Conservation (phyloP, 495 filamentous ascomycete species). For the Chaetomium fimeti region DNA sequence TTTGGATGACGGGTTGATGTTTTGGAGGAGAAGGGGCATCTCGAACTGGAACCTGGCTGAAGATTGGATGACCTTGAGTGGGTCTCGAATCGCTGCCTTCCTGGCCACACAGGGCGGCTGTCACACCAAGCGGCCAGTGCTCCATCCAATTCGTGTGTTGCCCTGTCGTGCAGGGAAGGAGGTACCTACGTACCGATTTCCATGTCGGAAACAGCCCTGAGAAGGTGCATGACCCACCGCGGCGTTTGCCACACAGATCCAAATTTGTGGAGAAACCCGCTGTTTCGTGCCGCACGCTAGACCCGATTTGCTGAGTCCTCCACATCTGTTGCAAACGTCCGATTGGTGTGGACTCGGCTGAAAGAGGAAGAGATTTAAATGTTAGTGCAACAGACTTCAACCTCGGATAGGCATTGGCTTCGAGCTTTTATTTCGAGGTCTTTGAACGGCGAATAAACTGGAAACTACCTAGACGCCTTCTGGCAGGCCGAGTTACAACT, state of each 20-base stretch:
- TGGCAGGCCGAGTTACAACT: too few species aligned
- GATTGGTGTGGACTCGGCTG: slow-evolving; percentile 12
- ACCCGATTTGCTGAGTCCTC: background rate
- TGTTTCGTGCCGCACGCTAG: slow-evolving; percentile 18
- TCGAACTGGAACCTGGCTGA: slow-evolving; percentile 15
- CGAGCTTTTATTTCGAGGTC: background rate
- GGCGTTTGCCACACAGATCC: slow-evolving; percentile 14
- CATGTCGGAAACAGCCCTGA: slow-evolving; percentile 1
- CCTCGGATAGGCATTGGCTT: background rate
- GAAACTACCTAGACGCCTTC: too few species aligned
- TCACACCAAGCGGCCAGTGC: background rate
- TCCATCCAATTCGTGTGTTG: background rate
- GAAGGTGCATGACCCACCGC: background rate
- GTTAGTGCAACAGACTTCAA: slow-evolving; percentile 23
- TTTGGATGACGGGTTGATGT: slow-evolving; percentile 25
- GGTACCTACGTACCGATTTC: slow-evolving; percentile 4
- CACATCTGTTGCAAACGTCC: slow-evolving; percentile 13
- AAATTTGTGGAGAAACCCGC: background rate
- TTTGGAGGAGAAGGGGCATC: slow-evolving; percentile 26
- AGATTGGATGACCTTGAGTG: slow-evolving; percentile 36
- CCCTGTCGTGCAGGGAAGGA: background rate
- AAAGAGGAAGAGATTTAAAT: slow-evolving; percentile 29
- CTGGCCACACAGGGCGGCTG: background rate
- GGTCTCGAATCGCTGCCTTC: slow-evolving; percentile 36
- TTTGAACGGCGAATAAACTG: background rate